phyloP scores from a whole-genome alignment of 257 asterid species.

The Solanum bulbocastanum region DNA sequence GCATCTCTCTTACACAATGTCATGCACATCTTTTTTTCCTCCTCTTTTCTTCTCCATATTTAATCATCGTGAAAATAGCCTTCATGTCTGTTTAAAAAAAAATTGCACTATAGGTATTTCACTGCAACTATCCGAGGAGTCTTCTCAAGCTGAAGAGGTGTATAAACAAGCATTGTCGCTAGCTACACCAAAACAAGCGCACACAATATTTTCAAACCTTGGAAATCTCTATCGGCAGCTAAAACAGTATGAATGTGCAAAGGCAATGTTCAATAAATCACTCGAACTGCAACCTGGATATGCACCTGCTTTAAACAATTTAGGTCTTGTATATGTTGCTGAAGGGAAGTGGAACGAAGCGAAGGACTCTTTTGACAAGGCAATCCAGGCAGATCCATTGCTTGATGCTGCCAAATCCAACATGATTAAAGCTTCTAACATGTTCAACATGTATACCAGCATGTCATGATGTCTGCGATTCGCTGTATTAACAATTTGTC shows the following conservation, averaged over 20 bases:
- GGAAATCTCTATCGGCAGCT: conserved; percentile 83
- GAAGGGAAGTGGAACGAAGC: conserved; percentile 84
- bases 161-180: conserved; percentile 70
- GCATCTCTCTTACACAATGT: neutral
- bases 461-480: conserved; percentile 14
- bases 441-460: conserved; percentile 30
- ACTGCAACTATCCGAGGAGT: conserved; percentile 65
- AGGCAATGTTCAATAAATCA: conserved; percentile 88
- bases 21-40: neutral
- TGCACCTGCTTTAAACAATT: conserved; percentile 94
- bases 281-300: conserved; percentile 93
- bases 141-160: conserved; percentile 71
- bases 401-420: conserved; percentile 94
- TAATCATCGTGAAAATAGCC: neutral
- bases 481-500: neutral
- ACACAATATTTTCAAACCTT: conserved; percentile 64
- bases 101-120: conserved; percentile 52
- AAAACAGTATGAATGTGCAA: conserved; percentile 51
- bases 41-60: neutral
- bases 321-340: conserved; percentile 88
- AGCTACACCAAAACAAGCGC: conserved; percentile 69
- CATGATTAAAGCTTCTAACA: conserved; percentile 42
- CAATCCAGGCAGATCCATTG: conserved; percentile 69
- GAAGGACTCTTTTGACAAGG: conserved; percentile 73
- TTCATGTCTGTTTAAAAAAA: neutral